Base-by-base conservation (phyloP, 495 filamentous ascomycete genomes). In the Xylaria scruposa region DNA sequence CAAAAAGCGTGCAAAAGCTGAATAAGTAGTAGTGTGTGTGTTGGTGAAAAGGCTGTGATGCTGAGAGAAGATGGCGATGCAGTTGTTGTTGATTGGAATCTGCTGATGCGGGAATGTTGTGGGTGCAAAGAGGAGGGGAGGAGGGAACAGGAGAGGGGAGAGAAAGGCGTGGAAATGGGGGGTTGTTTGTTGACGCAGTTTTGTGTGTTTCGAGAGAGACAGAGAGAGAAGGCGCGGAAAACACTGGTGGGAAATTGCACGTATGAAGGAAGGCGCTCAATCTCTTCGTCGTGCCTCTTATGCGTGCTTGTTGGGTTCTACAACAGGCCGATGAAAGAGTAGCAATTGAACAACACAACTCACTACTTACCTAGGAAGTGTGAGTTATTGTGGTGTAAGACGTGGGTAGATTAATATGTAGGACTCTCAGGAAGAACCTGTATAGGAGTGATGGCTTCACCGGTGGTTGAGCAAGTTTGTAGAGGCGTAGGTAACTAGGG, bases 1-100 rank as follows among this genome's bases (percentile, higher is more conserved):
- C 72, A 77, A 79, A 77, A 78, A 76, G 77, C 67, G 60, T 76
- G 71, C 75, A 79, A 77, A 79, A 71, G 59, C 70, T 70, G 73
- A 65, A 70, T 74, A 70, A 33, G 70, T 73, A 49, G 62, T 59
- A 61, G 74, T 70, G 71, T 69, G 65, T 33, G 69, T 12, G 69
- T 12, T 68, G 40, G 72, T 73, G 72, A 73, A 64, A 68, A 70
- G 38, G 46, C 68, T 76, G 77, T 74, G 68, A 77, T 75, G 73
- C 68, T 76, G 60, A 31, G 56, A 44, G 69, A 63, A 70, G 70
- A 74, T 77, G 70, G 68, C 69, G 15, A 73, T 74, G 77, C 62
- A 67, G 33, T 72, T 62, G 33, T 72, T 62, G 63, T 65, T 68
- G 63, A 73, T 13, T n/a, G 44, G 47, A 66, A 29, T 70, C 64